These are phyloP conservation scores for Lentinula guzmanii DNA, from an alignment of 768 basidiomycete genomes.

Conservation along the genomic window DNA sequence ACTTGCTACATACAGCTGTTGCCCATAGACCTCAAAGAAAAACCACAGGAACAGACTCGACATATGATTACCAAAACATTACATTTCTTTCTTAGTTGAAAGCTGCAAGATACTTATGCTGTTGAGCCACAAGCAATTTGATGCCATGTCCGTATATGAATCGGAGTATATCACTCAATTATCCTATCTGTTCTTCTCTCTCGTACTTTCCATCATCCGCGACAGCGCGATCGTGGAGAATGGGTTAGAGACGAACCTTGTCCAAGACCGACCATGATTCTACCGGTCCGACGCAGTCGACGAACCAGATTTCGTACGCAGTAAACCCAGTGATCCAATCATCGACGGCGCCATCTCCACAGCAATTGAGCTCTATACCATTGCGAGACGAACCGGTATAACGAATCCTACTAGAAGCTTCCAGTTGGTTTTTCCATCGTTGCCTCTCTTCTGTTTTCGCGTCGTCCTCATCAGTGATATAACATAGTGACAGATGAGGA, in stretches of 20 bases:
- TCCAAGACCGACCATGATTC: constrained; percentile 49
- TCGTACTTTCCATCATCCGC: too few relatives aligned
- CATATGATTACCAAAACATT: too few relatives aligned
- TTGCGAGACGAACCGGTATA: not conserved
- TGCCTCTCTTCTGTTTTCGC: constrained; percentile 39
- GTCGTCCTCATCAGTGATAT: constrained; percentile 63
- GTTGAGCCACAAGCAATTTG: too few relatives aligned
- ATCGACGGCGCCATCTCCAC: constrained; percentile 16
- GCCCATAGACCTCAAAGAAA: too few relatives aligned
- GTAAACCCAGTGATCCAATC: constrained; percentile 36
- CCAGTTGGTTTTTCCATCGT: constrained; percentile 37
- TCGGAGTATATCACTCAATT: too few relatives aligned
- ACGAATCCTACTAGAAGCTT: constrained; percentile 26
- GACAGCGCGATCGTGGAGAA: too few relatives aligned
- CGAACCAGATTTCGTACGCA: constrained; percentile 51
- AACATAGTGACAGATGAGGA: constrained; percentile 72
- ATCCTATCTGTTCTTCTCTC: too few relatives aligned
- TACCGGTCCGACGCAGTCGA: constrained; percentile 54
- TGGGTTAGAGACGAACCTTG: constrained; percentile 19
- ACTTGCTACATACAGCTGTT: too few relatives aligned
- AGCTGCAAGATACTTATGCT: too few relatives aligned
- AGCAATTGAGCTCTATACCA: constrained; percentile 27
- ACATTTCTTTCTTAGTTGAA: too few relatives aligned
- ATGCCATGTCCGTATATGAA: too few relatives aligned
- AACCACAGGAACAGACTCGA: too few relatives aligned